A percentile compares a stretch with the other conserved stretches of the same genome.
These are phyloP conservation scores for Xylariaceae sp. DNA, from an alignment of 2,329 filamentous ascomycete genomes.

Conservation along the genomic window DNA sequence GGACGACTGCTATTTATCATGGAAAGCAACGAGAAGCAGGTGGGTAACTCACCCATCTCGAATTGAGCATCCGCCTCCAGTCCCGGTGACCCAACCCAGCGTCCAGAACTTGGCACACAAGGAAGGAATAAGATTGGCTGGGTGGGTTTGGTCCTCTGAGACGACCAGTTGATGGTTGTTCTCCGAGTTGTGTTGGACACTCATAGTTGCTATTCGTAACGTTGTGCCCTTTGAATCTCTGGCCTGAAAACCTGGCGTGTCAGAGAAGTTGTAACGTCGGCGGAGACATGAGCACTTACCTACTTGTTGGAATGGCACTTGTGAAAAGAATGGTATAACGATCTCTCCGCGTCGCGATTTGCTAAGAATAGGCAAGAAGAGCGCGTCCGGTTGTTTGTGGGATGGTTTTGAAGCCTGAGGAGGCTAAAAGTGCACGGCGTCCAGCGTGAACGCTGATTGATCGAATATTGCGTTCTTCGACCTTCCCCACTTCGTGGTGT, in stretches of 20 bases:
- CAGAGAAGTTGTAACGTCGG: no score
- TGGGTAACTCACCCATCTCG: conserved; percentile 50
- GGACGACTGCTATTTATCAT: not conserved
- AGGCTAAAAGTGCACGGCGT: conserved; percentile 28
- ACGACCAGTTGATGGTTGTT: conserved; percentile 54
- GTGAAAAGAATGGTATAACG: no score
- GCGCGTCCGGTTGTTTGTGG: not conserved
- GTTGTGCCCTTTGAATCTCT: no score
- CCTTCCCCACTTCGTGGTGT: conserved; percentile 19
- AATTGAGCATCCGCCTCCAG: conserved; percentile 77
- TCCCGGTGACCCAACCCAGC: conserved; percentile 89
- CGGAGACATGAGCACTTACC: no score
- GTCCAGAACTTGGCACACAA: conserved; percentile 95
- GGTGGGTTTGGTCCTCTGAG: conserved; percentile 72
- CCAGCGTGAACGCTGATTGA: conserved; percentile 23
- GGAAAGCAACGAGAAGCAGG: conserved; percentile 3
- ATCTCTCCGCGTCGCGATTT: no score
- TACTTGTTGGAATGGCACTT: no score
- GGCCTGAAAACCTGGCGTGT: no score
- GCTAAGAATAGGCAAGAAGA: no score
- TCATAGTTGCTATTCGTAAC: conserved; percentile 2
- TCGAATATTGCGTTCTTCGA: conserved; percentile 7
- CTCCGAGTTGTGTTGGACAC: conserved; percentile 15
- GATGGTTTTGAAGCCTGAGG: conserved; percentile 19
- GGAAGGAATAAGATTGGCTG: conserved; percentile 89